Conservation (phyloP, 257 asterid genomes). For the Scutellaria barbata region DNA sequence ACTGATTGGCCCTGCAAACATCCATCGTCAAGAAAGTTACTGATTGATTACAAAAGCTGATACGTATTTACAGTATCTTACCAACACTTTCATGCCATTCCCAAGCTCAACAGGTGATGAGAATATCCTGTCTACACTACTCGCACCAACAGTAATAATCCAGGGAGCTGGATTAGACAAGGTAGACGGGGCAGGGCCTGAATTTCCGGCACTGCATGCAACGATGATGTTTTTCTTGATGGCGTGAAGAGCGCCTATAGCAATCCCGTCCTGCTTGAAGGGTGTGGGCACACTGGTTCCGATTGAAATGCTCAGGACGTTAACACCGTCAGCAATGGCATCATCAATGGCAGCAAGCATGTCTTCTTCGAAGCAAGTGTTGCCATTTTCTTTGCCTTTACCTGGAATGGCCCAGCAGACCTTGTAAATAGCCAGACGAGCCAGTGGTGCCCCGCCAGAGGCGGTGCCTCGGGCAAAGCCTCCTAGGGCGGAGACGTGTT, state of each 20-base stretch:
- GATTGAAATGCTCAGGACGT: slow-evolving; percentile 77
- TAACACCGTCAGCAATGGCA: slow-evolving; percentile 85
- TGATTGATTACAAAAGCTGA: not conserved
- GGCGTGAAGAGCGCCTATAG: slow-evolving; percentile 84
- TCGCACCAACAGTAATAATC: slow-evolving; percentile 93
- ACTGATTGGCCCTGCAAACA: slow-evolving; percentile 73
- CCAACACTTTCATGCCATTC: slow-evolving; percentile 61
- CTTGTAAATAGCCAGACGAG: slow-evolving; percentile 85
- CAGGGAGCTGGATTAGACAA: slow-evolving; percentile 85
- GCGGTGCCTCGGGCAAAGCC: slow-evolving; percentile 86
- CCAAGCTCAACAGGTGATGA: slow-evolving; percentile 62
- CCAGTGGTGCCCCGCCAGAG: slow-evolving; percentile 85
- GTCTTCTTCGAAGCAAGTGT: slow-evolving; percentile 77
- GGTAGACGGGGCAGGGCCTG: slow-evolving; percentile 64
- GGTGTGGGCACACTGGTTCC: slow-evolving; percentile 53
- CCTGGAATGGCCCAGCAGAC: slow-evolving; percentile 85
- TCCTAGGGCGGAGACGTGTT: slow-evolving; percentile 59
- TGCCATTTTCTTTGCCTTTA: slow-evolving; percentile 57
- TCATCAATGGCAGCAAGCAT: slow-evolving; percentile 94
- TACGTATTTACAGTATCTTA: slow-evolving; percentile 12
- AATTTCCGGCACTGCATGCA: slow-evolving; percentile 84
- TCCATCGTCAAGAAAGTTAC: not conserved
- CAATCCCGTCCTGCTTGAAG: slow-evolving; percentile 58
- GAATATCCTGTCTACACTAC: slow-evolving; percentile 75
- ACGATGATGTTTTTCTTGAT: slow-evolving; percentile 66